Base-by-base conservation (phyloP, 768 basidiomycete genomes). In the Tylopilus intermedius region DNA sequence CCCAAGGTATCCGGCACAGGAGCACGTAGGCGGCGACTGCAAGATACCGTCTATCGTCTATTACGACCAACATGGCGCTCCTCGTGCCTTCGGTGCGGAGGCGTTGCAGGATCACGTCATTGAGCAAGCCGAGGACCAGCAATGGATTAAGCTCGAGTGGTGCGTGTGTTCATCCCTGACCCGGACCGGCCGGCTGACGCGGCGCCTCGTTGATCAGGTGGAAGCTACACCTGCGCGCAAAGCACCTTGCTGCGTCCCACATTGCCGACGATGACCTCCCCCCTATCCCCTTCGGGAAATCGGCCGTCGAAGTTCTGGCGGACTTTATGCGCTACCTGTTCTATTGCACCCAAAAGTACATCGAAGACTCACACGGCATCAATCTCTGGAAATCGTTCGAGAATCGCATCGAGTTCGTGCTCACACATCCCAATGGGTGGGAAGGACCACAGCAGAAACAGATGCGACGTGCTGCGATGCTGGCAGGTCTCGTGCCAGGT, bases 401-500 rank as follows among this genome's bases (percentile, higher is more conserved):
- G 55, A 57, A 65, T 14, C 66, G 56, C 7, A 73, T 79, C 27
- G 74, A 81, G 30, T 80, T 76, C 52, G 72, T 86, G 5, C 72
- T 85, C 14, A 75, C 76, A 1, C 83, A 84, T 57, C 83, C 83
- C 5, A 84, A 84, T 56, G 83, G 80, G 0, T 86, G 83, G 83
- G 83, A 79, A 55, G 80, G 80, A 1, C 65, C 62, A 1, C 83
- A 86, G 58, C 84, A 85, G 55, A 68, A 67, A 22, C 70, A 76
- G 58, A 80, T 85, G 69, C 76, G 83, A 4, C 63, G 65, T 22
- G 83, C 83, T 1, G 80, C 80, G 0, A 67, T 77, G 1, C 51
- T 62, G 18, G 83, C 80, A 0, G 79, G 79, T 8, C 71, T 86
- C 21, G 68, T 85, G 10, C 66, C 74, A 0, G 65, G 76, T 47